These are phyloP conservation scores for Verticillium albo-atrum DNA, from an alignment of 2,329 filamentous ascomycete genomes.

Conservation along the genomic window DNA sequence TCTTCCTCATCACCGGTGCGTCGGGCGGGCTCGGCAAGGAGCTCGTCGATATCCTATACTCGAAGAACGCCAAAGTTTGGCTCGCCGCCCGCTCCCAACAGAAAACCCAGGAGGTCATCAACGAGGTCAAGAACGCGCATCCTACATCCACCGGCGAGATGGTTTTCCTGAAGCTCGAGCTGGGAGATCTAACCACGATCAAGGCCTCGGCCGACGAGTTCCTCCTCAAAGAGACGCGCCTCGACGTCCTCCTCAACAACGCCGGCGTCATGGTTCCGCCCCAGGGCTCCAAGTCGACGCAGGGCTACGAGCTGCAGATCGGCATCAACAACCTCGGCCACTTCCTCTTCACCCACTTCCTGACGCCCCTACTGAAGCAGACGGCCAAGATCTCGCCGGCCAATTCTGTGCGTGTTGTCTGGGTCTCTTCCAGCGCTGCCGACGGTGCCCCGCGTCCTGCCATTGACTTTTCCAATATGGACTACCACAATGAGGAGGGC, in stretches of 20 bases:
- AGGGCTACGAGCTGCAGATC: conserved; percentile 25
- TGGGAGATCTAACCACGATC: conserved; percentile 18
- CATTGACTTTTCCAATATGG: conserved; percentile 21
- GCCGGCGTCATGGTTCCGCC: conserved; percentile 33
- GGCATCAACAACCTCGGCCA: conserved; percentile 22
- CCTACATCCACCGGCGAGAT: conserved; percentile 26
- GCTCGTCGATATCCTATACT: conserved; percentile 43
- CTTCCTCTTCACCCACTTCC: conserved; percentile 22
- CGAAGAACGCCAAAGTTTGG: conserved; percentile 42
- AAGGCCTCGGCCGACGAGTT: conserved; percentile 17
- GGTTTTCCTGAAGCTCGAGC: conserved; percentile 32
- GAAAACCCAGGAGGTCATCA: neutral
- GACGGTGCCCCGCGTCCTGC: conserved; percentile 16
- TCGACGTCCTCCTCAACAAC: conserved; percentile 35
- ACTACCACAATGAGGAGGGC: conserved; percentile 18
- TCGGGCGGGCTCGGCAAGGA: conserved; percentile 33
- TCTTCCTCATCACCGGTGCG: conserved; percentile 36
- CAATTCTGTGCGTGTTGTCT: conserved; percentile 20
- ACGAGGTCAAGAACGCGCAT: conserved; percentile 4
- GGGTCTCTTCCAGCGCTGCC: conserved; percentile 22
- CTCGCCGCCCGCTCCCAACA: conserved; percentile 33
- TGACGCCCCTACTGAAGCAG: conserved; percentile 17
- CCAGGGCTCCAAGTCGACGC: conserved; percentile 25
- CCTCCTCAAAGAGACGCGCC: conserved; percentile 16
- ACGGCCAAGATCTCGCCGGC: conserved; percentile 17